phyloP scores from a whole-genome alignment of 805 yeast genomes.

The Kodamaea restingae region DNA sequence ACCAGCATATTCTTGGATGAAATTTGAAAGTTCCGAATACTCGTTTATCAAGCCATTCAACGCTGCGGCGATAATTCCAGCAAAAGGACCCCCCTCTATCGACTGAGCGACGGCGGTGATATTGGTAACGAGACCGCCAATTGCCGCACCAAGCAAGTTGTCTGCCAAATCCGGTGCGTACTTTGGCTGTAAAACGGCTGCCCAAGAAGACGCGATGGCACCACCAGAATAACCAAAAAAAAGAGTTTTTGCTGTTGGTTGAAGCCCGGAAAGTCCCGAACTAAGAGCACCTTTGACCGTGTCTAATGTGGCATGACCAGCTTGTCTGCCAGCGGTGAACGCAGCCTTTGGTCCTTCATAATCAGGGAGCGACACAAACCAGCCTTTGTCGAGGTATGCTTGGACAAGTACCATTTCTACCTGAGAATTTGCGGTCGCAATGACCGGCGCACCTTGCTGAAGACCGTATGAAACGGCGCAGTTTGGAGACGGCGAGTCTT shows the following conservation, averaged over 20 bases:
- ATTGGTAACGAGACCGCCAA: constrained; percentile 36
- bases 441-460: constrained; percentile 12
- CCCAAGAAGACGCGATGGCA: constrained; percentile 37
- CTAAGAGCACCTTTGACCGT: constrained; percentile 25
- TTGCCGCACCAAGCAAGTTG: constrained; percentile 28
- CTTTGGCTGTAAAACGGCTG: constrained; percentile 30
- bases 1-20: constrained; percentile 1
- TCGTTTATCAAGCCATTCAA: constrained; percentile 31
- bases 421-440: constrained; percentile 14
- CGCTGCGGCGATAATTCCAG: constrained; percentile 29
- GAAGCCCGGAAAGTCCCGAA: constrained; percentile 12
- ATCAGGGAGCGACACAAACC: constrained; percentile 31
- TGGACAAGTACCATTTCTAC: constrained; percentile 15
- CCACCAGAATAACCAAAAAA: constrained; percentile 41
- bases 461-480: constrained; percentile 27
- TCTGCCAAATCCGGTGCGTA: constrained; percentile 37
- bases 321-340: constrained; percentile 28
- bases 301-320: constrained; percentile 30
- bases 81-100: constrained; percentile 22
- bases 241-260: constrained; percentile 15
- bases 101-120: constrained; percentile 24
- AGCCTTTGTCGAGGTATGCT: constrained; percentile 23
- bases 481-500: constrained; percentile 24
- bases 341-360: constrained; percentile 33
- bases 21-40: constrained; percentile 21